Evolutionary conservation across 257 asterid species (phyloP), one percentile per base, ranked within the genome.

Genomic region (Eucommia ulmoides): DNA sequence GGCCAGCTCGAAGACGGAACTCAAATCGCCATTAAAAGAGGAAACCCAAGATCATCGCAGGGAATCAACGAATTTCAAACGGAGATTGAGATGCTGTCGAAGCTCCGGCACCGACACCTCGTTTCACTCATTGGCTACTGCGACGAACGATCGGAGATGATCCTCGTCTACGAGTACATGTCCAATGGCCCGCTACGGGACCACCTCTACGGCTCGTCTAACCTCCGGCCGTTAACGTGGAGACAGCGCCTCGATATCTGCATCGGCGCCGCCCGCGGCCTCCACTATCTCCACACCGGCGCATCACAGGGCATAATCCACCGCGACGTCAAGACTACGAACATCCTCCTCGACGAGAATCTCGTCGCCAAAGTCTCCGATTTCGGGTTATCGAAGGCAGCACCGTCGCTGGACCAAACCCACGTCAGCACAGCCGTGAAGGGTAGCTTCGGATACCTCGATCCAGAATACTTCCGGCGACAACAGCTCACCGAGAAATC

Each of bases 231-330:
- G 1, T 52, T 87, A n/a, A 51, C 93, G 0, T 87, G 97, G 97
- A 67, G 74, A 63, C 85, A 80, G 45, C 55, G 98, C 62, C 84
- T 89, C 0, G 96, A 89, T 60, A 80, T 89, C 3, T 85, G 96
- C 85, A 85, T 89, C 2, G 96, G 98, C 0, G 64, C 98, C 19
- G 98, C 96, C 0, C 64, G 93, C 0, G 96, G 98, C n/a, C 50
- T 89, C 50, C 98, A 89, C 51, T 82, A 89, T 29, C 96, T 89
- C 64, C 96, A 89, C 76, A 89, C 96, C 0, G 98, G 98, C 1
- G 78, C 98, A 7, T 66, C 98, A 5, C 96, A 80, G 22, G 96
- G 96, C 14, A 71, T 85, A 18, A 89, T 89, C 20, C 98, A 89
- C 23, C 81, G 96, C 0, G 98, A 89, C 19, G 95, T 85, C 15